phyloP scores from a whole-genome alignment of 805 yeast species.

The Komagataella mondaviorum region DNA sequence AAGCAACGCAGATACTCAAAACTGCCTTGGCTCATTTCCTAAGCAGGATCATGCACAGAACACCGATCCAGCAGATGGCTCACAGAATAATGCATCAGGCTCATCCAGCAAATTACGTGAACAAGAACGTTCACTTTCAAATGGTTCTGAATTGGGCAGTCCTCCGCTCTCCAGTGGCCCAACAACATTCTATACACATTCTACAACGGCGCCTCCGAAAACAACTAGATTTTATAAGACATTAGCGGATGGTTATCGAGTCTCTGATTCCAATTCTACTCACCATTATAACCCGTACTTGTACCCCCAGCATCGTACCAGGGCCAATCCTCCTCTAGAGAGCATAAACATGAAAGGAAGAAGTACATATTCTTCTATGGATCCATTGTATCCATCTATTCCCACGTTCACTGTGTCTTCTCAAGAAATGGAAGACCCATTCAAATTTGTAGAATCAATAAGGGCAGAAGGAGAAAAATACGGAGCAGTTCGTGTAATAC shows the following conservation, averaged over 20 bases:
- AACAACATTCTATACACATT: background rate
- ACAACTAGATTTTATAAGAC: background rate
- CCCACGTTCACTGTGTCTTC: slow-evolving; percentile 47
- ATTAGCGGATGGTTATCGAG: background rate
- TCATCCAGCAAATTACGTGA: background rate
- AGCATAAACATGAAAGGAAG: slow-evolving; percentile 8
- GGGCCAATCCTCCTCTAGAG: slow-evolving; percentile 31
- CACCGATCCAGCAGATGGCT: background rate
- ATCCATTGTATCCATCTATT: slow-evolving; percentile 8
- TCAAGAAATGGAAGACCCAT: slow-evolving; percentile 51
- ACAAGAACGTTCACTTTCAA: background rate
- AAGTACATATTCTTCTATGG: slow-evolving; percentile 1
- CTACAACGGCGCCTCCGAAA: background rate
- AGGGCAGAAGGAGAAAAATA: slow-evolving; percentile 35
- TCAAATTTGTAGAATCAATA: slow-evolving; percentile 44
- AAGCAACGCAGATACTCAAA: background rate
- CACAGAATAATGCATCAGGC: background rate
- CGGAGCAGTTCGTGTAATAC: slow-evolving; percentile 70
- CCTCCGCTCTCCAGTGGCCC: background rate
- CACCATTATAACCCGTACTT: slow-evolving; percentile 30
- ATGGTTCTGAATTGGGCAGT: background rate
- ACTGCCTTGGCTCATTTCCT: background rate
- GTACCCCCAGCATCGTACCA: slow-evolving; percentile 29
- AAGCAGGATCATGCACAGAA: background rate
- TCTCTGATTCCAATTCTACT: slow-evolving; percentile 4